Evolutionary conservation across 2,329 filamentous ascomycete species (phyloP).

Genomic region (Penicillium rolfsii): DNA sequence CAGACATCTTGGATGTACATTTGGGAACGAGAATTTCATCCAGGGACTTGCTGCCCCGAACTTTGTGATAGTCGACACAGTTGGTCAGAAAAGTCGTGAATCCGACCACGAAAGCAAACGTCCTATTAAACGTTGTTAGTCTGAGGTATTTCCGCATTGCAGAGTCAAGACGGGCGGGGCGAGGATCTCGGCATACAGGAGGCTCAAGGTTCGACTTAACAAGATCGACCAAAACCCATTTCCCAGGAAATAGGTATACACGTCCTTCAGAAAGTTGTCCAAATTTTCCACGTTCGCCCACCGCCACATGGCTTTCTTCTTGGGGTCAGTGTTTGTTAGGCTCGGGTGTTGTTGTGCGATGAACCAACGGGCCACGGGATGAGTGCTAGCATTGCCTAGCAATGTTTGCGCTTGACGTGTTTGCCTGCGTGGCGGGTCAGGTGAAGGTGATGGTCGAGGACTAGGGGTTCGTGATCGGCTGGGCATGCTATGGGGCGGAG

Average conservation of each 20-base stretch:
- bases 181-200: constrained; percentile 62
- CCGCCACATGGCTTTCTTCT: constrained; percentile 83
- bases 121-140: constrained; percentile 53
- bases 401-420: constrained; percentile 51
- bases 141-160: not conserved
- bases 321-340: constrained; percentile 57
- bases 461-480: constrained; percentile 26
- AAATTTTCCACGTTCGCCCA: constrained; percentile 92
- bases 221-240: constrained; percentile 86
- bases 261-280: constrained; percentile 81
- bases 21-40: constrained; percentile 68
- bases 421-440: constrained; percentile 55
- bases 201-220: constrained; percentile 69
- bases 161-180: not conserved
- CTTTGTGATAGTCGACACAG: constrained; percentile 78
- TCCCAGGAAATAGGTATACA: constrained; percentile 83
- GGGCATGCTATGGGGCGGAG: constrained; percentile 34
- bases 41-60: constrained; percentile 67
- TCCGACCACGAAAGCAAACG: constrained; percentile 78
- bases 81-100: constrained; percentile 83
- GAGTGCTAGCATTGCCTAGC: constrained; percentile 27
- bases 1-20: constrained; percentile 75
- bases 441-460: constrained; percentile 48
- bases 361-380: constrained; percentile 32
- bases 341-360: constrained; percentile 37